Percentiles rank a stretch among this genome's conserved stretches.
phyloP scores from a whole-genome alignment of 805 yeast species.

The Monosporozyma servazzii region DNA sequence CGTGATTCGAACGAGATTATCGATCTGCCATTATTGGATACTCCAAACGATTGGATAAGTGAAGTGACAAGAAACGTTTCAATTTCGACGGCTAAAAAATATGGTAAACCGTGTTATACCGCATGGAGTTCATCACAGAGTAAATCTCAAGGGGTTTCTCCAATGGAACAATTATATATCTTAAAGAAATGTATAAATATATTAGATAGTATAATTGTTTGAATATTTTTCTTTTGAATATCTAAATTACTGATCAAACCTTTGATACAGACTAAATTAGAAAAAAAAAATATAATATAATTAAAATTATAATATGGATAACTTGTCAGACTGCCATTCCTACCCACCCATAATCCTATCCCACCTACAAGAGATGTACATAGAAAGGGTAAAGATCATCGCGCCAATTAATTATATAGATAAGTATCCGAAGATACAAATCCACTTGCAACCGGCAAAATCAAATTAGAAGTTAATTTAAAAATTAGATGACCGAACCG shows the following conservation, averaged over 20 bases:
- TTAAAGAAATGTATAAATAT: conserved; percentile 18
- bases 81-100: conserved; percentile 18
- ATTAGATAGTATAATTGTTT: conserved; percentile 2
- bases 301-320: conserved; percentile 17
- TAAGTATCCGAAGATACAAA: conserved; percentile 9
- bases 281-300: conserved; percentile 15
- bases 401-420: conserved; percentile 59
- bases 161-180: conserved; percentile 19
- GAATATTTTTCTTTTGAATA: too few species aligned
- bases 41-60: conserved; percentile 20
- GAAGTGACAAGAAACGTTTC: conserved; percentile 25
- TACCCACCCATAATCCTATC: conserved; percentile 80
- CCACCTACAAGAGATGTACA: conserved; percentile 68
- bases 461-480: conserved; percentile 14
- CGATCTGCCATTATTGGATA: conserved; percentile 21
- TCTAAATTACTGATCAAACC: conserved; percentile 28
- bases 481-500: conserved; percentile 75
- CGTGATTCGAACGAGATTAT: conserved; percentile 12
- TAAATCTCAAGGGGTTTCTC: background rate
- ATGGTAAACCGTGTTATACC: conserved; percentile 22
- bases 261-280: conserved; percentile 22
- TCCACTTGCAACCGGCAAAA: conserved; percentile 12
- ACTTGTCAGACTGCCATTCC: conserved; percentile 99
- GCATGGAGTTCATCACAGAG: conserved; percentile 11
- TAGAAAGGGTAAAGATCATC: conserved; percentile 97